These are phyloP conservation scores for Vicia faba DNA, from an alignment of 306 rosid genomes.

Conservation along the genomic window DNA sequence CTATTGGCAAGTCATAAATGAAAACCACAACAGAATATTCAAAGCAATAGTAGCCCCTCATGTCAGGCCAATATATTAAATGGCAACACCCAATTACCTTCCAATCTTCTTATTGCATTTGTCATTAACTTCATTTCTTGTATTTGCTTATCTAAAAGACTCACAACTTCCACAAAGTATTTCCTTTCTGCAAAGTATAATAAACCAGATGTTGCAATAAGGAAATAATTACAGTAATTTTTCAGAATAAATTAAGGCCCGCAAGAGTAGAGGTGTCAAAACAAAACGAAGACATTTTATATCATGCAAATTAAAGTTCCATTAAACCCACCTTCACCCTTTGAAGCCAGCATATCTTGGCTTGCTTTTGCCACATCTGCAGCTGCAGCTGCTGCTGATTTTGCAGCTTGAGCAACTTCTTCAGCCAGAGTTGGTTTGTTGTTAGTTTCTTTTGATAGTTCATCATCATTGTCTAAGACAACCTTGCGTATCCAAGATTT, in stretches of 20 bases:
- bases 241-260: constrained; percentile 19
- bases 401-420: constrained; percentile 88
- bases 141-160: constrained; percentile 70
- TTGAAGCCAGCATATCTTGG: constrained; percentile 77
- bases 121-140: constrained; percentile 93
- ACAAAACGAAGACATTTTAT: constrained; percentile 15
- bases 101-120: constrained; percentile 69
- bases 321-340: constrained; percentile 64
- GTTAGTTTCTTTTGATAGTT: constrained; percentile 44
- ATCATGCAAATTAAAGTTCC: constrained; percentile 32
- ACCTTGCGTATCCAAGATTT: constrained; percentile 93
- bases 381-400: constrained; percentile 97
- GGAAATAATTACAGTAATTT: constrained; percentile 25
- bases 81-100: constrained; percentile 59
- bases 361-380: constrained; percentile 86
- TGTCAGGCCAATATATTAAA: constrained; percentile 36
- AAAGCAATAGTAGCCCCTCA: constrained; percentile 28
- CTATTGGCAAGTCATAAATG: constrained; percentile 33
- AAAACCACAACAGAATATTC: constrained; percentile 27
- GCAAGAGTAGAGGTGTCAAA: not conserved
- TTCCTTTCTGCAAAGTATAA: constrained; percentile 61
- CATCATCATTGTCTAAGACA: constrained; percentile 65
- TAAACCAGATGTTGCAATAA: constrained; percentile 36
- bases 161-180: constrained; percentile 57
- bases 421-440: constrained; percentile 68